These are phyloP conservation scores for Coemansia asiatica DNA, from an alignment of 192 early-diverging fungal genomes.

Conservation along the genomic window DNA sequence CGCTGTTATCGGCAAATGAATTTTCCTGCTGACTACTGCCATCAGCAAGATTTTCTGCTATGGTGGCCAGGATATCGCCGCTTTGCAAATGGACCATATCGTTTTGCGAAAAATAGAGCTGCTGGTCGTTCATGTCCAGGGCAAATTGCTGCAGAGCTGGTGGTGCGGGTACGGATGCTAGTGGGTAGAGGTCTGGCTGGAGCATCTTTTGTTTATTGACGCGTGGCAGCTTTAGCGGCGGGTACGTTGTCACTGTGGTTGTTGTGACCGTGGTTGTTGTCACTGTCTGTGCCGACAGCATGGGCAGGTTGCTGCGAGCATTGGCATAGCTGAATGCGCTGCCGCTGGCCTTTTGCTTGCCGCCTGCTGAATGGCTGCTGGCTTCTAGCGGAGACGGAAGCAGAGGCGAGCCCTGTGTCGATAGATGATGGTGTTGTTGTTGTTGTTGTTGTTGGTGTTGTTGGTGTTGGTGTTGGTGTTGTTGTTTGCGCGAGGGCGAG, in stretches of 20 bases:
- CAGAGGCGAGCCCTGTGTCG: neutral
- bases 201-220: constrained; percentile 57
- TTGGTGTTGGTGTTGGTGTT: constrained; percentile 3
- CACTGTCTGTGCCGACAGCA: constrained; percentile 61
- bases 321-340: neutral
- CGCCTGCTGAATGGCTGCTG: neutral
- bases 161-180: constrained; percentile 73
- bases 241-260: constrained; percentile 80
- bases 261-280: constrained; percentile 75
- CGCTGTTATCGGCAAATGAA: neutral
- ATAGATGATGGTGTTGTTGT: neutral
- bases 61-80: neutral
- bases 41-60: constrained; percentile 25
- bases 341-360: neutral
- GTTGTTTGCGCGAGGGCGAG: neutral
- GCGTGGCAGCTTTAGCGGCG: constrained; percentile 67
- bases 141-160: constrained; percentile 77
- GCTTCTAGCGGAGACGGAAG: constrained; percentile 1
- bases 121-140: constrained; percentile 75
- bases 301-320: constrained; percentile 33
- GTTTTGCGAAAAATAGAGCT: constrained; percentile 64
- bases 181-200: constrained; percentile 66
- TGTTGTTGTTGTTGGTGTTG: neutral
- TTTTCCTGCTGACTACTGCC: constrained; percentile 14
- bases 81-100: constrained; percentile 35